These are phyloP conservation scores for Colletotrichum sp. DNA, from an alignment of 2,329 filamentous ascomycete genomes.

Conservation along the genomic window DNA sequence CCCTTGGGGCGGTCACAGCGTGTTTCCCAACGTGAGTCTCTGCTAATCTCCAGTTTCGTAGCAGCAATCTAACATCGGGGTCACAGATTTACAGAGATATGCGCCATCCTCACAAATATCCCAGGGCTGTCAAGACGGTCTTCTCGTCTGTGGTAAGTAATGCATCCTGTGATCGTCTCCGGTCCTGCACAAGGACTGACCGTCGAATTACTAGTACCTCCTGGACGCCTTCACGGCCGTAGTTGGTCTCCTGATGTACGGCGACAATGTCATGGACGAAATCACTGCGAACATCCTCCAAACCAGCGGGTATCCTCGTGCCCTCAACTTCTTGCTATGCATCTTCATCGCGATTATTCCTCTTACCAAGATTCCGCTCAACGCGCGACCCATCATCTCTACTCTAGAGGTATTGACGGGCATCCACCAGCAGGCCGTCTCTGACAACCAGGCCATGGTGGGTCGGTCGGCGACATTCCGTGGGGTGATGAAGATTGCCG, in stretches of 20 bases:
- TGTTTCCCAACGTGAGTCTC: slow-evolving; percentile 75
- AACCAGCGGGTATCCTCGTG: slow-evolving; percentile 74
- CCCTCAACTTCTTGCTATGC: slow-evolving; percentile 79
- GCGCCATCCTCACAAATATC: slow-evolving; percentile 81
- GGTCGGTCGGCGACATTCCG: slow-evolving; percentile 63
- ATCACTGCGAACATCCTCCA: slow-evolving; percentile 89
- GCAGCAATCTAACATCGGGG: background rate
- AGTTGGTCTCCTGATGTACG: slow-evolving; percentile 92
- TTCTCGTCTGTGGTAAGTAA: slow-evolving; percentile 81
- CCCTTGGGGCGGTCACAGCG: slow-evolving; percentile 66
- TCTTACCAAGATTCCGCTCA: slow-evolving; percentile 92
- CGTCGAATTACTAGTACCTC: slow-evolving; percentile 59
- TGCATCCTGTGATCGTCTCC: background rate
- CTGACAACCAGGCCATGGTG: slow-evolving; percentile 50
- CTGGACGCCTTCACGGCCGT: slow-evolving; percentile 84
- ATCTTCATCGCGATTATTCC: slow-evolving; percentile 91
- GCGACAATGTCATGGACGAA: slow-evolving; percentile 84
- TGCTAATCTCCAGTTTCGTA: background rate
- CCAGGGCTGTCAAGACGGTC: slow-evolving; percentile 74
- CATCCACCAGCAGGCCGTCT: slow-evolving; percentile 60
- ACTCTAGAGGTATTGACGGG: slow-evolving; percentile 84
- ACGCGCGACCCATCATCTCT: slow-evolving; percentile 82
- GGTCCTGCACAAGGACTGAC: background rate
- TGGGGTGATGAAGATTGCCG: slow-evolving; percentile 59
- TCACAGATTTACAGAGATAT: slow-evolving; percentile 67